Base-by-base conservation (phyloP, 495 filamentous ascomycete genomes). In the Xylaria nigripes region DNA sequence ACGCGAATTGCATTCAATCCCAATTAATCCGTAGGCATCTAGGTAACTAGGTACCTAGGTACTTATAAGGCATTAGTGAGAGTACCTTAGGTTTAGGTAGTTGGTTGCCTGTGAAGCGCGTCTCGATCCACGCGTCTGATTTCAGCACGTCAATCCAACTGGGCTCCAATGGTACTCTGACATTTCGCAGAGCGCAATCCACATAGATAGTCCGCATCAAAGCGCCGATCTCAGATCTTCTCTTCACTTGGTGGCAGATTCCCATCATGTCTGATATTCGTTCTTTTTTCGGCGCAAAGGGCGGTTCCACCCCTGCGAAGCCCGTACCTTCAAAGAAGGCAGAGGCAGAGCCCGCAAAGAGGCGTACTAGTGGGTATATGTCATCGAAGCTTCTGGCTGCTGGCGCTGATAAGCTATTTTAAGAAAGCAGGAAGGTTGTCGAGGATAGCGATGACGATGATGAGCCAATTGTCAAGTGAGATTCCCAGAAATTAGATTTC, bases 371-470 rank as follows among this genome's bases (percentile, higher is more conserved):
- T 76, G 45, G 25, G 70, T 62, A 65, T 63, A 54, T 51, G 60
- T 55, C 19, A 23, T 10, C 1, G 19, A 3, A 24, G 16, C 13
- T 18, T 12, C 27, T 23, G 2, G 9, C 40, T 57, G 29, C 22
- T 18, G 24, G 23, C 23, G 29, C 66, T 75, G 55, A 45, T 18
- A 1, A 13, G 7, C 16, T 44, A 2, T 18, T 42, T 19, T 19
- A 54, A 86, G 83, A 80, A 51, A 78, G 73, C 45, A 79, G 86
- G 38, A 89, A 87, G 62, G 78, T 91, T 22, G 70, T 91, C 29
- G 83, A 86, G 57, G 87, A 90, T 48, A 88, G 85, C 60, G 85
- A 87, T 38, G 86, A 90, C 2, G 85, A 87, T 24, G 82, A 83
- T 1, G 74, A 74, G 24, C 38, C 51, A 10, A 56, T 63, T 24